Base-by-base conservation (phyloP, 495 filamentous ascomycete genomes). In the Penicillium dipodomyicola region DNA sequence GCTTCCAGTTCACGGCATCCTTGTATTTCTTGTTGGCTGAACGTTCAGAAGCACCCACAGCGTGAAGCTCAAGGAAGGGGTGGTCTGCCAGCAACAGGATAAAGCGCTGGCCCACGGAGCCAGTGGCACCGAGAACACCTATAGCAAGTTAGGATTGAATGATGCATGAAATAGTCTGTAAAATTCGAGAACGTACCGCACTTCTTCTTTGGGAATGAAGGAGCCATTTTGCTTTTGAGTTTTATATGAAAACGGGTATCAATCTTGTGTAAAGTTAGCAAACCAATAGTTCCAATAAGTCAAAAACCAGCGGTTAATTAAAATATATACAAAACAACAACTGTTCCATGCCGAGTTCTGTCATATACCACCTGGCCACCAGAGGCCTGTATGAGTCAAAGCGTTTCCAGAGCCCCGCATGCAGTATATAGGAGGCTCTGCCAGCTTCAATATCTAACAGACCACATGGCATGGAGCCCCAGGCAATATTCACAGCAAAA, bases 1-100 rank as follows among this genome's bases (percentile, higher is more conserved):
- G 90, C 79, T 94, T 94, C 90, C 91, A 96, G 49, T 77, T 76
- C 52, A 90, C 88, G 29, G 90, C 90, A 74, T 91, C 87, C 70
- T 84, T 84, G 77, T 93, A 94, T 67, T 82, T 86, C 77, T 92
- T 92, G 57, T 89, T 88, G 2, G 85, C 87, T 4, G 89, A 92
- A 35, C 88, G 81, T 41, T 84, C 79, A 14, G 90, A 93, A 52
- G 90, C 90, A 58, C 90, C 90, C 32, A 95, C 78, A 53, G 88
- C 87, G 41, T 89, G 84, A 27, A 94, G 82, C 39, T 81, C 80
- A 59, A 94, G 83, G 70, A 85, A 81, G 3, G 90, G 89, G 70
- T 95, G 91, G 35, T 86, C 80, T 40, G 87, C 85, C 56, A 94
- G 85, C 23, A 94, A 79, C 1, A 94, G 81, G 65, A 92, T 91